Evolutionary conservation across 1,284 basidiomycete genomes (phyloP).

Genomic region (Phylloporus sp.): DNA sequence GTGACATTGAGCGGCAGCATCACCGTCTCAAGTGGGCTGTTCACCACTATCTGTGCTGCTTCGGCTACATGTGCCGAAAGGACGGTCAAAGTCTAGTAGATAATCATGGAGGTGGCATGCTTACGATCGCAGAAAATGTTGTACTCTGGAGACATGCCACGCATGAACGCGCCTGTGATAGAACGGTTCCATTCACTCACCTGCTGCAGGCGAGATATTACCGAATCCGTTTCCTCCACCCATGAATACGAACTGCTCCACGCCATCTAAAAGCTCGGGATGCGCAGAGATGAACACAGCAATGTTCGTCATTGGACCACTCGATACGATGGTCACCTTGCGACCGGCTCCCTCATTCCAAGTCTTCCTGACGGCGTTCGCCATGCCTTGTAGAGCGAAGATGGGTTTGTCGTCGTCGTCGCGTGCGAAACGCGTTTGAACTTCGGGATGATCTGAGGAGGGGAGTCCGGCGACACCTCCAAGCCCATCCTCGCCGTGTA

Average conservation of each 20-base stretch:
- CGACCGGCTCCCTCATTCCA: slow-evolving; percentile 59
- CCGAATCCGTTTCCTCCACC: slow-evolving; percentile 87
- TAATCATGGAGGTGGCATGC: slow-evolving; percentile 28
- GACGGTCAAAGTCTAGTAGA: background rate
- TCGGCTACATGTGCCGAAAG: slow-evolving; percentile 53
- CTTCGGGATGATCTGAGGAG: slow-evolving; percentile 45
- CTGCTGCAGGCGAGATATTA: slow-evolving; percentile 75
- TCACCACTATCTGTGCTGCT: slow-evolving; percentile 79
- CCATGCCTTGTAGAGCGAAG: slow-evolving; percentile 70
- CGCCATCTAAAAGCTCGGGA: slow-evolving; percentile 67
- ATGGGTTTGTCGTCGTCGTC: slow-evolving; percentile 43
- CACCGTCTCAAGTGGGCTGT: slow-evolving; percentile 54
- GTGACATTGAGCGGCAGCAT: slow-evolving; percentile 89
- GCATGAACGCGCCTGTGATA: background rate
- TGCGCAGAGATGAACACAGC: slow-evolving; percentile 76
- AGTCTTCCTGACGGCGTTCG: slow-evolving; percentile 51
- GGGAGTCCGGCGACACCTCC: slow-evolving; percentile 81
- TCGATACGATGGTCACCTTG: slow-evolving; percentile 71
- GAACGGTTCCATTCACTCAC: slow-evolving; percentile 38
- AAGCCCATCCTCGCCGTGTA: slow-evolving; percentile 80
- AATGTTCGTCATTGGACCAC: slow-evolving; percentile 85
- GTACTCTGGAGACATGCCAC: slow-evolving; percentile 54
- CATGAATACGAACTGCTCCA: slow-evolving; percentile 86
- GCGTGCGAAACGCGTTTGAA: slow-evolving; percentile 51
- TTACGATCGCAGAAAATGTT: slow-evolving; percentile 82